Conservation (phyloP, 805 yeast species). For the Suhomyces xylopsoci region DNA sequence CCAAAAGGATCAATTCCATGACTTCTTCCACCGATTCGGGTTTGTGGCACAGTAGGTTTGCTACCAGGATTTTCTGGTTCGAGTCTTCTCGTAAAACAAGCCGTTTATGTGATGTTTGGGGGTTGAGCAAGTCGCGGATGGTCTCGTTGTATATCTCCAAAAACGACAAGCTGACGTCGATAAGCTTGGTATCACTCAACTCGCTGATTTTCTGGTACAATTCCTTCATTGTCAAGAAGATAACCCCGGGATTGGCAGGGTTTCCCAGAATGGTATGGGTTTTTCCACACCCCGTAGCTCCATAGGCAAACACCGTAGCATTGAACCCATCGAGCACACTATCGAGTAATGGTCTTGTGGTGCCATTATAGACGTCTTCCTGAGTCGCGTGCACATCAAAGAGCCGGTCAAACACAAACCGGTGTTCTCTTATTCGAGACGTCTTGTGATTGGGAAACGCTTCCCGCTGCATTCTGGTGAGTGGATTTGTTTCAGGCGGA, state of each 20-base stretch:
- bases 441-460: slow-evolving; percentile 39
- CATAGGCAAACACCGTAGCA: slow-evolving; percentile 92
- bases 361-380: slow-evolving; percentile 59
- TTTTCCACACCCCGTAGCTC: slow-evolving; percentile 98
- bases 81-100: slow-evolving; percentile 71
- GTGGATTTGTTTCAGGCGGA: slow-evolving; percentile 71
- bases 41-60: slow-evolving; percentile 62
- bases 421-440: slow-evolving; percentile 63
- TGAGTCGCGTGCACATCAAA: slow-evolving; percentile 69
- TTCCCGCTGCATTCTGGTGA: slow-evolving; percentile 46
- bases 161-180: slow-evolving; percentile 67
- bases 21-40: slow-evolving; percentile 68
- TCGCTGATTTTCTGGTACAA: slow-evolving; percentile 61
- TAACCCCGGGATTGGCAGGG: slow-evolving; percentile 70
- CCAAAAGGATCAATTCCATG: slow-evolving; percentile 70
- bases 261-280: slow-evolving; percentile 87
- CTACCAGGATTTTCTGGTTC: slow-evolving; percentile 60
- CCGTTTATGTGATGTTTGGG: slow-evolving; percentile 44
- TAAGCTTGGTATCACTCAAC: slow-evolving; percentile 48
- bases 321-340: slow-evolving; percentile 81
- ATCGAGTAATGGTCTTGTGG: slow-evolving; percentile 71
- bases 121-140: slow-evolving; percentile 72
- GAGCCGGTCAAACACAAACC: slow-evolving; percentile 77
- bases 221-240: slow-evolving; percentile 74
- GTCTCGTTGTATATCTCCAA: slow-evolving; percentile 91